Base-by-base conservation (phyloP, 78 protist genomes). In the Pigoraptor vietnamica region DNA sequence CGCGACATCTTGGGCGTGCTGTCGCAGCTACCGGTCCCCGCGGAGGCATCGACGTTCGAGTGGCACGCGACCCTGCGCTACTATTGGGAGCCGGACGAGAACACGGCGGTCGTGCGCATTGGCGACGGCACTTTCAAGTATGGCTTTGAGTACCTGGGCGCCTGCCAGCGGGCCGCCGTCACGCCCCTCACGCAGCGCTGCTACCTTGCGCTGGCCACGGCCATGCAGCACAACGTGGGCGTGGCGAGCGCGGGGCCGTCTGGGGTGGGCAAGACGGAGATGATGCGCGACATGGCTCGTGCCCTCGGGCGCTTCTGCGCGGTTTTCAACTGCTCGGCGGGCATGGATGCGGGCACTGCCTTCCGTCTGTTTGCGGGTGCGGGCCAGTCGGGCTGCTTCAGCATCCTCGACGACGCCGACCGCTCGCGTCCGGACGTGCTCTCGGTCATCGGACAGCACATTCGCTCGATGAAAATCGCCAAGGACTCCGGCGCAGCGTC, bases 181-280 rank as follows among this genome's bases (percentile, higher is more conserved):
- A 98, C 99, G 2, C 99, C 99, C 29, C 95, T 98, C 37, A 98
- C 99, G 10, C 97, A 96, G 90, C 95, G 98, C 9, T 92, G 96
- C 93, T 97, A 93, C 92, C 91, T 94, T 94, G 93, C 95, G 14
- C 90, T 97, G 56, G 95, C 97, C 32, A 93, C 93, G 38, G 97
- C 98, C 0, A 38, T 97, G 36, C 92, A 94, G 19, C 88, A 95
- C 23, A 23, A 89, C 32, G 89, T 95, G 2, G 97, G 99, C 24
- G 98, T 95, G 0, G 93, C 97, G 33, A 97, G 97, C 0, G 94
- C 96, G 0, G 97, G 99, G 0, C 98, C 99, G 0, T 98, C 99
- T 0, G 99, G 99, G 2, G 95, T 97, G 0, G 98, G 98, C 23
- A 97, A 97, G 97, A 81, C 86, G n/a, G 86, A 81, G 33, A 81